A percentile compares a stretch with the other conserved stretches of the same genome.
These are phyloP conservation scores for Prunella vulgaris DNA, from an alignment of 257 asterid species.

Conservation along the genomic window DNA sequence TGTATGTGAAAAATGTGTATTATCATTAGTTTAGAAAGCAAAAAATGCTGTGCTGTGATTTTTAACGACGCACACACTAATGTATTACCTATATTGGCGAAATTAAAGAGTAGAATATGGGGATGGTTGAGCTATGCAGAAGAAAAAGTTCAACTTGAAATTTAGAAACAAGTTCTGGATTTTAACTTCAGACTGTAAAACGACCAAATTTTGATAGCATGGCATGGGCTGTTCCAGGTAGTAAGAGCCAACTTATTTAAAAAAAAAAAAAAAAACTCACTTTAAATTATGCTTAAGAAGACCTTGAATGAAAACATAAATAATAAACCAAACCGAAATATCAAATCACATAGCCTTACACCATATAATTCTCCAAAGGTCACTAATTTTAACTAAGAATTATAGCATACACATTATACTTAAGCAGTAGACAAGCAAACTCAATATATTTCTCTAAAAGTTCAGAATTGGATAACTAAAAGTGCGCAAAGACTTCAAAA, in stretches of 20 bases:
- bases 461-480: conserved; percentile 2
- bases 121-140: no score
- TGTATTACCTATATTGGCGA: no score
- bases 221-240: not conserved
- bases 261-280: not conserved
- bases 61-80: no score
- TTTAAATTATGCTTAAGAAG: not conserved
- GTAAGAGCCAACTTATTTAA: not conserved
- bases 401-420: not conserved
- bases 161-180: not conserved
- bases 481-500: not conserved
- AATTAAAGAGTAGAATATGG: no score
- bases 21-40: no score
- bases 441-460: not conserved
- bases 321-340: not conserved
- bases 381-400: not conserved
- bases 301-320: not conserved
- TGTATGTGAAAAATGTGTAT: no score
- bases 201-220: not conserved
- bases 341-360: not conserved
- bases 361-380: not conserved
- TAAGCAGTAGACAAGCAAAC: not conserved
- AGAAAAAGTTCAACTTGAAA: no score
- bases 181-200: not conserved
- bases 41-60: no score